phyloP scores from a whole-genome alignment of 345 rosid genomes.

The Pelargonium nanum region DNA sequence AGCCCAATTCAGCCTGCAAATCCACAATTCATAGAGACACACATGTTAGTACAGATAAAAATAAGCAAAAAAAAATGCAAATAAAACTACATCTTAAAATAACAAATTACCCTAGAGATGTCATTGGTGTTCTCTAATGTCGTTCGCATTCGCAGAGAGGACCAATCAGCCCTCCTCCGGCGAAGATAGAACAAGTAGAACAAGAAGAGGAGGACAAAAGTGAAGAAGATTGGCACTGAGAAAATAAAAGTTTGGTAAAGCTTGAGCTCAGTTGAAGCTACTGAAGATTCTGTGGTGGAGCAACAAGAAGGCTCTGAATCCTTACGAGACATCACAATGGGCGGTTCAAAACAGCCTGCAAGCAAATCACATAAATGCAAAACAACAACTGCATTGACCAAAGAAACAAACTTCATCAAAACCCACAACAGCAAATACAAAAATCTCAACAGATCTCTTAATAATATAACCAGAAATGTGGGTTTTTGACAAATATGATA shows the following conservation, averaged over 20 bases:
- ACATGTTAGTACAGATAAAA: not conserved
- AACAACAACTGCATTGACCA: not conserved
- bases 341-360: not conserved
- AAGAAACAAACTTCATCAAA: not conserved
- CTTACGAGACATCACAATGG: not conserved
- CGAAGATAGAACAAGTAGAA: constrained; percentile 78
- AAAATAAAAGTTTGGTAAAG: constrained; percentile 70
- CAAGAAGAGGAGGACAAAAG: constrained; percentile 57
- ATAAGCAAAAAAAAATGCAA: not conserved
- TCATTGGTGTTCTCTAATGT: constrained; percentile 13
- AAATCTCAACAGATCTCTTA: not conserved
- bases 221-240: constrained; percentile 70
- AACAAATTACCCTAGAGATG: constrained; percentile 21
- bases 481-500: too few relatives aligned
- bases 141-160: constrained; percentile 51
- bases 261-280: constrained; percentile 45
- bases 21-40: constrained; percentile 1
- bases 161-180: constrained; percentile 52
- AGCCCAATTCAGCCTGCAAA: constrained; percentile 55
- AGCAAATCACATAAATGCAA: not conserved
- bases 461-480: too few relatives aligned
- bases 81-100: not conserved
- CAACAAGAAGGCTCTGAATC: constrained; percentile 4
- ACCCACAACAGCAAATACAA: not conserved
- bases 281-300: constrained; percentile 12